These are phyloP conservation scores for Colletotrichum zoysiae DNA, from an alignment of 2,329 filamentous ascomycete species.

Conservation along the genomic window DNA sequence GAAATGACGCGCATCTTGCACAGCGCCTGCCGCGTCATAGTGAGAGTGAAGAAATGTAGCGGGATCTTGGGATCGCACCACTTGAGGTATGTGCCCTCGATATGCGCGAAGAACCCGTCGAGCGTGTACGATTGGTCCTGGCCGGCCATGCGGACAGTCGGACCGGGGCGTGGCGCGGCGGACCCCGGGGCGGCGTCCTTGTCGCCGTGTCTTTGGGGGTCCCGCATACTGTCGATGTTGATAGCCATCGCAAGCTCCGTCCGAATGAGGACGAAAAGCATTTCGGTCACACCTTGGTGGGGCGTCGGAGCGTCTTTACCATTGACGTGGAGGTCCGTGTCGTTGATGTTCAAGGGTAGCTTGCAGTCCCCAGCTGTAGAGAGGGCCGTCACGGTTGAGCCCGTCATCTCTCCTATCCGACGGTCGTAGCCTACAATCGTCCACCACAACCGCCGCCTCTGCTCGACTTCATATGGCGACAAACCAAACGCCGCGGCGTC, in stretches of 20 bases:
- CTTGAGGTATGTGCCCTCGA: conserved; percentile 68
- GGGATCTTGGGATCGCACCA: conserved; percentile 71
- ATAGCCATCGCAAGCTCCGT: conserved; percentile 69
- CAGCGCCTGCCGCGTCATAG: conserved; percentile 68
- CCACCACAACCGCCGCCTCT: conserved; percentile 82
- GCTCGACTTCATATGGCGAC: conserved; percentile 73
- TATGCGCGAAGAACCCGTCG: conserved; percentile 65
- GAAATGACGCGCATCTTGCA: conserved; percentile 69
- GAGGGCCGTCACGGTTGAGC: conserved; percentile 68
- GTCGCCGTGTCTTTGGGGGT: conserved; percentile 45
- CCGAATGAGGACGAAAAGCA: conserved; percentile 69
- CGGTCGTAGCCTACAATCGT: conserved; percentile 76
- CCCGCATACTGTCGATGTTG: conserved; percentile 59
- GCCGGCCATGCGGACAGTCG: conserved; percentile 61
- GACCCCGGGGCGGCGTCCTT: conserved; percentile 46
- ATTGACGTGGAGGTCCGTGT: conserved; percentile 69
- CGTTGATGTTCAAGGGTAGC: conserved; percentile 72
- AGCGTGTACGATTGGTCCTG: conserved; percentile 64
- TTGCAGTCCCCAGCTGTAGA: conserved; percentile 67
- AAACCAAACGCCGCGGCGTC: conserved; percentile 67
- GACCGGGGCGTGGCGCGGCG: conserved; percentile 47
- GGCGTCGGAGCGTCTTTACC: conserved; percentile 66
- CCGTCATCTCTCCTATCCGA: conserved; percentile 75
- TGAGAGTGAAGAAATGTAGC: conserved; percentile 69
- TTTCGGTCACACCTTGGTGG: conserved; percentile 67